phyloP scores from a whole-genome alignment of 2,329 filamentous ascomycete genomes.

The Aspergillus fructus region DNA sequence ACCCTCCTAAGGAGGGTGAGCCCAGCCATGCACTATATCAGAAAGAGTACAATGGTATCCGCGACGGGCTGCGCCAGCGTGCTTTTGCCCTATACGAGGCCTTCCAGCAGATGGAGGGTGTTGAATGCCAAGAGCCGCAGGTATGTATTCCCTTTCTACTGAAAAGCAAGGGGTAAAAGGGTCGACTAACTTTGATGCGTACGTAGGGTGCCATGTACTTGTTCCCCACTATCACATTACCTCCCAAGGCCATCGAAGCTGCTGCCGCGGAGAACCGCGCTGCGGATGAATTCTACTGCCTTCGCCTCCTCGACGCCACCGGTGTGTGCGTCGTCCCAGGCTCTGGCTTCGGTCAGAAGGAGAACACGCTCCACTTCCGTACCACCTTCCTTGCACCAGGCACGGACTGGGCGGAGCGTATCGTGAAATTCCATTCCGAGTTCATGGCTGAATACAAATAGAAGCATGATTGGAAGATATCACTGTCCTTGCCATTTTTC shows the following conservation, averaged over 20 bases:
- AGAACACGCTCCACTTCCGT: slow-evolving; percentile 87
- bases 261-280: slow-evolving; percentile 71
- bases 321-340: slow-evolving; percentile 94
- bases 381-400: slow-evolving; percentile 96
- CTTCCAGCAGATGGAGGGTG: slow-evolving; percentile 93
- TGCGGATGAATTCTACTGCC: slow-evolving; percentile 91
- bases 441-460: slow-evolving; percentile 76
- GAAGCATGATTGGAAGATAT: neutral
- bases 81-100: slow-evolving; percentile 85
- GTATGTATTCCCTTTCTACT: slow-evolving; percentile 36
- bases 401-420: slow-evolving; percentile 86
- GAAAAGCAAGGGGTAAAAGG: neutral
- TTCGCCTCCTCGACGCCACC: slow-evolving; percentile 85
- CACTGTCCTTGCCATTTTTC: neutral
- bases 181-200: neutral
- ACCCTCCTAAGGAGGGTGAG: slow-evolving; percentile 81
- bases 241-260: slow-evolving; percentile 72
- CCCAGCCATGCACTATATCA: slow-evolving; percentile 82
- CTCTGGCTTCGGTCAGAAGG: slow-evolving; percentile 89
- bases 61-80: slow-evolving; percentile 72
- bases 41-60: slow-evolving; percentile 81
- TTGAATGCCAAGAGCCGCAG: slow-evolving; percentile 80
- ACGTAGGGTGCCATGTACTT: slow-evolving; percentile 95
- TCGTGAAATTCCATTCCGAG: slow-evolving; percentile 84
- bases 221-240: slow-evolving; percentile 87